Evolutionary conservation across 148 eudicot genomes (phyloP).

Genomic region (Arbutus unedo): DNA sequence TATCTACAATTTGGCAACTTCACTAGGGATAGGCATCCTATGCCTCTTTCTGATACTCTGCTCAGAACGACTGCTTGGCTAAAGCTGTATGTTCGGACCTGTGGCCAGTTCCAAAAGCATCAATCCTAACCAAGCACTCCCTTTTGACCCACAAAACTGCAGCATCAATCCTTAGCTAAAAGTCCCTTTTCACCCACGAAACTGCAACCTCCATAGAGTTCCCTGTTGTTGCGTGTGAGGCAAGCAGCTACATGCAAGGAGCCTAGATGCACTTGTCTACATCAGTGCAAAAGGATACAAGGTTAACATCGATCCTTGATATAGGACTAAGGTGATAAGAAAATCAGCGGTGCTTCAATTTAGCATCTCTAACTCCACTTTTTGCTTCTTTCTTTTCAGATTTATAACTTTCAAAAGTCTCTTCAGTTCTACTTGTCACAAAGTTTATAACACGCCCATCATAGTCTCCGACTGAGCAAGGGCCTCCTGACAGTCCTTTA

Average conservation of each 20-base stretch:
- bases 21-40: neutral
- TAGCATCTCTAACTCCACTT: too few relatives aligned
- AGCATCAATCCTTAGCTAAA: neutral
- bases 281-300: neutral
- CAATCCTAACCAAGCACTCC: neutral
- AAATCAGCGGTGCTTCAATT: neutral
- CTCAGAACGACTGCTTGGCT: neutral
- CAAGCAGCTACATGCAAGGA: neutral
- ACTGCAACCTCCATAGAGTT: neutral
- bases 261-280: neutral
- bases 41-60: neutral
- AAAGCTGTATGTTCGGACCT: neutral
- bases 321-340: neutral
- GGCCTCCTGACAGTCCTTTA: too few relatives aligned
- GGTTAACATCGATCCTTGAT: neutral
- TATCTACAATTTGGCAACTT: neutral
- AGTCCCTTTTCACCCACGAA: neutral
- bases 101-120: neutral
- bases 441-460: too few relatives aligned
- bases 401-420: too few relatives aligned
- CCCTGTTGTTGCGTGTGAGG: neutral
- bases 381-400: too few relatives aligned
- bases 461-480: too few relatives aligned
- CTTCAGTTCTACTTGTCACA: too few relatives aligned
- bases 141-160: neutral